Conservation (phyloP, 179 eudicot genomes). For the Drosera spatulata region DNA sequence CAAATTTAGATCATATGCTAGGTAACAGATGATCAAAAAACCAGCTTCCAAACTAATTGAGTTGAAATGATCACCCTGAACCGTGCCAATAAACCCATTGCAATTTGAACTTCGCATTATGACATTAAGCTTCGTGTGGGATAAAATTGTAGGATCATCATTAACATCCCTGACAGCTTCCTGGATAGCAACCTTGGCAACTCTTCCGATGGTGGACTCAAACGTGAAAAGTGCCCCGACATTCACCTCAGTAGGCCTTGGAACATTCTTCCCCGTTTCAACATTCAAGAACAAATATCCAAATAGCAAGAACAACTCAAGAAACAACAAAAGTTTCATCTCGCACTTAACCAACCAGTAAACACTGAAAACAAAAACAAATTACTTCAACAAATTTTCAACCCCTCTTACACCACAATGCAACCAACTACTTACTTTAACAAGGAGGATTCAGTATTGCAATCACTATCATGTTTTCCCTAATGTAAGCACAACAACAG, state of each 20-base stretch:
- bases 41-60: no score
- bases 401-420: no score
- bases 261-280: slow-evolving; percentile 20
- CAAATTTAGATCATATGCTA: neutral
- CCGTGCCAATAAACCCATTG: slow-evolving; percentile 77
- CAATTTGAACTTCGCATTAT: slow-evolving; percentile 51
- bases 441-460: no score
- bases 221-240: slow-evolving; percentile 81
- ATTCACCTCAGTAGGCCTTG: slow-evolving; percentile 64
- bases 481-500: no score
- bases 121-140: slow-evolving; percentile 42
- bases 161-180: slow-evolving; percentile 84
- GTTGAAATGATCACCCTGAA: slow-evolving; percentile 54
- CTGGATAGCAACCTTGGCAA: slow-evolving; percentile 69
- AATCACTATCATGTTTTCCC: no score
- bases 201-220: slow-evolving; percentile 85
- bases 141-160: slow-evolving; percentile 44
- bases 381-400: no score
- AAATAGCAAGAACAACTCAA: slow-evolving; percentile 22
- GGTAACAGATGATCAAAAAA: neutral
- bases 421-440: no score
- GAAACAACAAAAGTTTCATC: slow-evolving; percentile 26
- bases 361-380: no score
- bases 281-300: slow-evolving; percentile 26
- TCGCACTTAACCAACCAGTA: slow-evolving; percentile 1